Evolutionary conservation across 768 basidiomycete genomes (phyloP), one percentile per base, ranked within the genome.

Genomic region (Suillus variegatus): DNA sequence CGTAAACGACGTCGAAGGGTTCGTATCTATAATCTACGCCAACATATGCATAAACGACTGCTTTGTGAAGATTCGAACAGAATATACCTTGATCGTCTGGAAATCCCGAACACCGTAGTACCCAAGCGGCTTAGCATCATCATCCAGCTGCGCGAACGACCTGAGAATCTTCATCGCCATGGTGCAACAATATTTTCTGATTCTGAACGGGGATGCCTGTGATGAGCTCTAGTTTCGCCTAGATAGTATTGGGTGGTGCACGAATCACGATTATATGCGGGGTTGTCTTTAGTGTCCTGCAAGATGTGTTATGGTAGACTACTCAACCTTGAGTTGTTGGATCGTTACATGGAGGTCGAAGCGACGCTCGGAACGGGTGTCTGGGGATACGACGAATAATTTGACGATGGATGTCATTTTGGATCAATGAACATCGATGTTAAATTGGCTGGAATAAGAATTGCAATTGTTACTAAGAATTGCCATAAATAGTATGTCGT

Each of bases 311-410:
- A 69, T 63, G 41, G 55, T 49, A 49, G 47, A 51, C 63, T 66
- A 69, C 70, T 61, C 57, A 35, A 94, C 95, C 87, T 97, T 98
- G 69, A 98, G 88, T 70, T 92, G 85, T 43, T 82, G 83, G 58
- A 98, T 82, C 0, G 92, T 90, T 38, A 88, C 78, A 67, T 88
- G 85, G 32, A 88, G 85, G 70, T 95, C 92, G 67, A 94, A 86
- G 0, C 92, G 86, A 56, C 97, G 86, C 78, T 99, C 97, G 0
- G 94, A 94, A 68, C 87, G 90, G 2, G 95, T 97, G 73, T 97
- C 94, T 7, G 89, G 90, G 10, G 96, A 98, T 14, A 86, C 75
- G 8, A 99, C 89, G 69, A 88, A 95, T 52, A 97, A 79, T 62
- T 85, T 91, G 55, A 94, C 81, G 63, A 79, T 77, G 63, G 72